Conservation (phyloP, 2,329 filamentous ascomycete genomes). For the Shiraia sp. region DNA sequence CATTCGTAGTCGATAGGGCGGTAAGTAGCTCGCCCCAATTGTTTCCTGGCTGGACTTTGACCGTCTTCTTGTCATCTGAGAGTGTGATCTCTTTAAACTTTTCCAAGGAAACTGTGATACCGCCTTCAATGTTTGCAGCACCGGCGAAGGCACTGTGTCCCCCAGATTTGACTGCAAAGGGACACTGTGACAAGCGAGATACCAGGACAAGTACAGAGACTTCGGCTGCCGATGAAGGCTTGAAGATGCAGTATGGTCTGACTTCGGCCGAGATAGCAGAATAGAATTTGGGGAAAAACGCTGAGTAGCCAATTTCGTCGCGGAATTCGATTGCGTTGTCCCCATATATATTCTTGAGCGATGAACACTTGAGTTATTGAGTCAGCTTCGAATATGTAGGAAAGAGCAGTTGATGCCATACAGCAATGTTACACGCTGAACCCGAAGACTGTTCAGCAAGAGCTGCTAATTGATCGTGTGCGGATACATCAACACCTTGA, state of each 20-base stretch:
- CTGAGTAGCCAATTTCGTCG: constrained; percentile 9
- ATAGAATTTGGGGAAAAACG: constrained; percentile 23
- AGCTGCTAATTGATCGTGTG: constrained; percentile 7
- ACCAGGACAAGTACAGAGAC: constrained; percentile 16
- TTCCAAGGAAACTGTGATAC: constrained; percentile 49
- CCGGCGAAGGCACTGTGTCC: constrained; percentile 47
- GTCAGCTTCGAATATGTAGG: no score
- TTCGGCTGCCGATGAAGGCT: constrained; percentile 13
- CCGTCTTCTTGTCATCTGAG: constrained; percentile 25
- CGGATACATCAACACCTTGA: constrained; percentile 13
- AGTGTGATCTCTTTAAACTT: constrained; percentile 33
- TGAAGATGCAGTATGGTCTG: constrained; percentile 29
- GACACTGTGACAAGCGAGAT: constrained; percentile 21
- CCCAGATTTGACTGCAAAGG: constrained; percentile 50
- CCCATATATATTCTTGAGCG: constrained; percentile 22
- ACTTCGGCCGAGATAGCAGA: constrained; percentile 21
- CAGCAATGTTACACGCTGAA: constrained; percentile 13
- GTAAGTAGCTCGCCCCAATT: constrained; percentile 38
- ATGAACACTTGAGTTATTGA: constrained; percentile 16
- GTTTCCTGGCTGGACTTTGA: constrained; percentile 36
- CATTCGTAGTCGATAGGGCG: constrained; percentile 18
- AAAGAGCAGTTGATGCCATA: not conserved
- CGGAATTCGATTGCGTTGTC: constrained; percentile 8
- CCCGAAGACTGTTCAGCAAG: constrained; percentile 1
- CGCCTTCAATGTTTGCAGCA: constrained; percentile 46